These are phyloP conservation scores for Starmerella bombi DNA, from an alignment of 805 yeast species.

Conservation along the genomic window DNA sequence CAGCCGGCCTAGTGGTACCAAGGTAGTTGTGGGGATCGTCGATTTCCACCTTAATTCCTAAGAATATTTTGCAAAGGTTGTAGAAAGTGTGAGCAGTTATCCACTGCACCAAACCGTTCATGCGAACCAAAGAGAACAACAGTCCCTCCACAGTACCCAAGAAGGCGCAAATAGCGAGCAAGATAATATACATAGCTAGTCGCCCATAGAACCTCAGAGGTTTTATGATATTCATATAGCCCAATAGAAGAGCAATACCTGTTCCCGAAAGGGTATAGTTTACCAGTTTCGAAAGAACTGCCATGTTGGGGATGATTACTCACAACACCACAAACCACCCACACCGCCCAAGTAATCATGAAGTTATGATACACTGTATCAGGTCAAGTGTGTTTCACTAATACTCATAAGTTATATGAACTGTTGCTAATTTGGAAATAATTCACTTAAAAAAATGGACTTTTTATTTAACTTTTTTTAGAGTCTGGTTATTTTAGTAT, in stretches of 20 bases:
- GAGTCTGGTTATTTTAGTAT: no score
- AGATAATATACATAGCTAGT: slow-evolving; percentile 23
- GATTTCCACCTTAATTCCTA: slow-evolving; percentile 61
- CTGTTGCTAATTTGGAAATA: no score
- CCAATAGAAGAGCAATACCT: slow-evolving; percentile 20
- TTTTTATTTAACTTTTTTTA: no score
- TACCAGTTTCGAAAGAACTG: slow-evolving; percentile 12
- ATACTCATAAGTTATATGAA: no score
- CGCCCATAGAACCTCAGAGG: slow-evolving; percentile 28
- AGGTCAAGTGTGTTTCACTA: no score
- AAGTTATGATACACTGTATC: no score
- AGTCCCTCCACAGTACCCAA: slow-evolving; percentile 43
- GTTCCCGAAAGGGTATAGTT: slow-evolving; percentile 8
- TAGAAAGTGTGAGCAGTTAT: slow-evolving; percentile 77
- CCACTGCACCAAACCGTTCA: slow-evolving; percentile 74
- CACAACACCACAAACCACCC: no score
- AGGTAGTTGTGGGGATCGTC: slow-evolving; percentile 41
- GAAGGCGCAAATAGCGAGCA: slow-evolving; percentile 25
- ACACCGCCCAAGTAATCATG: no score
- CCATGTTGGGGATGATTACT: slow-evolving; percentile 2
- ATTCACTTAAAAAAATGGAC: no score
- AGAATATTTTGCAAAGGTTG: slow-evolving; percentile 39
- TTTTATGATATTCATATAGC: slow-evolving; percentile 26
- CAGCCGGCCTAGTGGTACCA: slow-evolving; percentile 50
- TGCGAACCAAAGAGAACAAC: slow-evolving; percentile 51